phyloP scores from a whole-genome alignment of 1,284 basidiomycete species.

The Malassezia globosa region DNA sequence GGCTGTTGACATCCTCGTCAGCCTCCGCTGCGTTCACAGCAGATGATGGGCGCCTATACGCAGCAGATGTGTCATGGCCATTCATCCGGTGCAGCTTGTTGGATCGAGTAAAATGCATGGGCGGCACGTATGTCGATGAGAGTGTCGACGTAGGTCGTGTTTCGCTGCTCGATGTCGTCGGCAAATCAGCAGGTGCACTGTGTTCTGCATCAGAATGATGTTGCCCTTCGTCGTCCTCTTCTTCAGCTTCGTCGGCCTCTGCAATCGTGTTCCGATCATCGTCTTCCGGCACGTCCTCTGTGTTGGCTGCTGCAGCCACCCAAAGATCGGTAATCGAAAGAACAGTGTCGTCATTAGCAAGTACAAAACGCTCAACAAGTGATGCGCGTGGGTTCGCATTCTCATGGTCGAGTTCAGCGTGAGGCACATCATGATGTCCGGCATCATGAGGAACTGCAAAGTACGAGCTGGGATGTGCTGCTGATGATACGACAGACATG shows the following conservation, averaged over 20 bases:
- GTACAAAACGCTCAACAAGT: slow-evolving; percentile 60
- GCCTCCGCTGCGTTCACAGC: background rate
- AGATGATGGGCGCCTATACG: too few species aligned
- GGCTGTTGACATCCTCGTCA: background rate
- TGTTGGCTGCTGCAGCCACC: slow-evolving; percentile 79
- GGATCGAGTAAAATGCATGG: slow-evolving; percentile 33
- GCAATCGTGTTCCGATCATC: slow-evolving; percentile 56
- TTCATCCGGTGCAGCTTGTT: background rate
- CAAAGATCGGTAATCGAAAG: slow-evolving; percentile 79
- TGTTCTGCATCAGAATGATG: slow-evolving; percentile 1
- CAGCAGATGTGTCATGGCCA: too few species aligned
- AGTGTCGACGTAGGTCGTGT: background rate
- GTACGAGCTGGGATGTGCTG: too few species aligned
- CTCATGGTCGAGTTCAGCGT: background rate
- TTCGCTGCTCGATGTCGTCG: background rate
- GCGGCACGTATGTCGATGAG: slow-evolving; percentile 24
- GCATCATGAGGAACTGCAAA: too few species aligned
- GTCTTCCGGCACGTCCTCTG: slow-evolving; percentile 33
- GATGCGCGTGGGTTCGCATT: slow-evolving; percentile 6
- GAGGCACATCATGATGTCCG: background rate
- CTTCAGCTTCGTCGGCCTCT: slow-evolving; percentile 15
- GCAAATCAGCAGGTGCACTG: background rate
- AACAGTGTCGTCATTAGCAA: slow-evolving; percentile 75
- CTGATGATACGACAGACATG: background rate
- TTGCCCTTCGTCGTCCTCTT: slow-evolving; percentile 39